Base-by-base conservation (phyloP, 2,329 filamentous ascomycete genomes). In the Trichoderma koningii region DNA sequence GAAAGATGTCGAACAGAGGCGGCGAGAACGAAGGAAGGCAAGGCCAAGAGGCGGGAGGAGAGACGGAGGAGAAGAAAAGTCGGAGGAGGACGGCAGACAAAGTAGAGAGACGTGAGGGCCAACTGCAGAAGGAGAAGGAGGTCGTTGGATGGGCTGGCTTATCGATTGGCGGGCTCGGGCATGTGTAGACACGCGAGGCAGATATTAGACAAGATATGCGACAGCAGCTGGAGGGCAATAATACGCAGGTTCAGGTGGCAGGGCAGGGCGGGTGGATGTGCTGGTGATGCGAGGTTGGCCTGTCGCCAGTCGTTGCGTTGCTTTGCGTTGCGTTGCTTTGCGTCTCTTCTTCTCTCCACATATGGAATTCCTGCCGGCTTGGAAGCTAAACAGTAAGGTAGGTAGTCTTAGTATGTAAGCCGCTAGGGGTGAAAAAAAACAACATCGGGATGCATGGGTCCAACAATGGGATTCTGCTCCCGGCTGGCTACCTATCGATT, bases 261-360 rank as follows among this genome's bases (percentile, higher is more conserved):
- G 50, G n/a, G 9, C 30, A 21, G 23, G n/a, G 26, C 10, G 61
- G 34, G 19, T 3, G 38, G 50, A 38, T 48, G 61, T 17, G 23
- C 21, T 55, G 55, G 47, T 60, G 63, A 65, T 61, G 63, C 12
- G 56, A 65, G 44, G 63, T 55, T 65, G 63, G 42, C 60, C 45
- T 50, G 53, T 62, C 7, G 50, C 19, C 59, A 47, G 50, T 30
- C 50, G 34, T 38, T 38, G 34, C 34, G 41, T 17, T 44, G 41
- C 15, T 2, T 17, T 44, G 41, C 15, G 41, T 42, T 28, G 26
- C 26, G 30, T 30, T 30, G 30, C 30, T 5, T 17, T 44, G 41
- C 15, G n/a, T 30, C 28, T 30, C 30, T 30, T 7, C 9, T 7
- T 19, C 41, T 34, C 41, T 47, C 41, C 55, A 51, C 48, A 53